Base-by-base conservation (phyloP, 1,284 basidiomycete species). In the Microbotryum intermedium region DNA sequence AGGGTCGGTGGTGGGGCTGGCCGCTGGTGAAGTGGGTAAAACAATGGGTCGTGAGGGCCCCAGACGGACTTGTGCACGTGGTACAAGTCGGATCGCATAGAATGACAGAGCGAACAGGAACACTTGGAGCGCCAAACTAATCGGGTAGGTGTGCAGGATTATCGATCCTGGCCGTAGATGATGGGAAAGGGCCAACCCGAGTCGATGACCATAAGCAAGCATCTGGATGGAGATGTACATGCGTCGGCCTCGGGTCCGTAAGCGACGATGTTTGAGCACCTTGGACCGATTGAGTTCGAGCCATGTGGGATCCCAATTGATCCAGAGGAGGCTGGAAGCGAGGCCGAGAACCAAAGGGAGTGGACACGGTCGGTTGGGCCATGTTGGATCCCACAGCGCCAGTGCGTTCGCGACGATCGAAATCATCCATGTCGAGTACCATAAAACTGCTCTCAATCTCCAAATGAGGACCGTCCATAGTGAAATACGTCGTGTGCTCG, bases 271-370 rank as follows among this genome's bases (percentile, higher is more conserved):
- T 39, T 39, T 39, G 34, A 18, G 13, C 18, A 39, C 13, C 3
- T 39, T 39, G 6, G 13, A 1, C 11, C 34, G 34, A 39, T 39
- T 1, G 1, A 52, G 20, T 0, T 11, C 26, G 3, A 49, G 13
- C 65, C 65, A 70, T 0, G 67, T 67, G 9, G 67, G 65, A 26
- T 70, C 65, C 69, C 69, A 70, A 43, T 61, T 64, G 4, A 57
- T 47, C 61, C 61, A 69, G 20, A 69, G 25, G 16, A 67, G 10
- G 25, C 44, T 42, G n/a, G 29, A 49, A 0, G 8, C 25, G 6
- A 26, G 3, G 4, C 45, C 10, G 9, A 30, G 29, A 44, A 44
- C 18, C 4, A 9, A 2, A 6, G 23, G 9, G 21, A 16, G 34
- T 7, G 43, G 25, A 39, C 34, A 45, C 9, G 28, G 46, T 8